Percentiles rank a stretch among this genome's conserved stretches.
Conservation (phyloP, 1,139 yeast species). For the Lodderomyces oxycetoniae region DNA sequence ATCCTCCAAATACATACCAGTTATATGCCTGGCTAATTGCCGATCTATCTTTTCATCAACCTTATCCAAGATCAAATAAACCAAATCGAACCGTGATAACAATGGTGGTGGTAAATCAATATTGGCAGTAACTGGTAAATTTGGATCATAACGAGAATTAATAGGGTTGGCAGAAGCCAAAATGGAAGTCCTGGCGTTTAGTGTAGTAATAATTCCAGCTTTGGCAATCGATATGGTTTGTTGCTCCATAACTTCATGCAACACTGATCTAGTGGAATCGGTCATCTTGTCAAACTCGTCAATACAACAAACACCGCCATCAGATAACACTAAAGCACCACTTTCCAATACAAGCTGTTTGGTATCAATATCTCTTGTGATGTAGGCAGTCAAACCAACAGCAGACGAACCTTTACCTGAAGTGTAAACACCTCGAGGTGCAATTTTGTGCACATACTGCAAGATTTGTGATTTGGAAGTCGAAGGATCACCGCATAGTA, state of each 20-base stretch:
- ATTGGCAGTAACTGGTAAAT: slow-evolving; percentile 87
- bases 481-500: slow-evolving; percentile 97
- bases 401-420: slow-evolving; percentile 99
- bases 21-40: slow-evolving; percentile 82
- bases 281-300: slow-evolving; percentile 98
- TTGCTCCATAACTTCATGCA: slow-evolving; percentile 99
- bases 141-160: slow-evolving; percentile 89
- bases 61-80: slow-evolving; percentile 84
- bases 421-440: slow-evolving; percentile 96
- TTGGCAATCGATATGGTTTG: slow-evolving; percentile 97
- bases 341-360: slow-evolving; percentile 89
- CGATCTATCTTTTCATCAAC: slow-evolving; percentile 85
- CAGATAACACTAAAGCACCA: slow-evolving; percentile 95
- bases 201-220: slow-evolving; percentile 95
- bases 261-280: slow-evolving; percentile 87
- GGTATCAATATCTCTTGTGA: slow-evolving; percentile 91
- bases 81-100: slow-evolving; percentile 89
- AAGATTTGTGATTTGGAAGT: slow-evolving; percentile 92
- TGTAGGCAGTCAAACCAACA: slow-evolving; percentile 95
- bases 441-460: slow-evolving; percentile 93
- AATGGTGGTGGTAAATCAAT: slow-evolving; percentile 96
- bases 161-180: slow-evolving; percentile 98
- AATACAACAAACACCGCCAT: slow-evolving; percentile 98
- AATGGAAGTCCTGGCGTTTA: slow-evolving; percentile 93
- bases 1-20: slow-evolving; percentile 90